phyloP scores from a whole-genome alignment of 108 stramenopile species.

The Bacterosira constricta region DNA sequence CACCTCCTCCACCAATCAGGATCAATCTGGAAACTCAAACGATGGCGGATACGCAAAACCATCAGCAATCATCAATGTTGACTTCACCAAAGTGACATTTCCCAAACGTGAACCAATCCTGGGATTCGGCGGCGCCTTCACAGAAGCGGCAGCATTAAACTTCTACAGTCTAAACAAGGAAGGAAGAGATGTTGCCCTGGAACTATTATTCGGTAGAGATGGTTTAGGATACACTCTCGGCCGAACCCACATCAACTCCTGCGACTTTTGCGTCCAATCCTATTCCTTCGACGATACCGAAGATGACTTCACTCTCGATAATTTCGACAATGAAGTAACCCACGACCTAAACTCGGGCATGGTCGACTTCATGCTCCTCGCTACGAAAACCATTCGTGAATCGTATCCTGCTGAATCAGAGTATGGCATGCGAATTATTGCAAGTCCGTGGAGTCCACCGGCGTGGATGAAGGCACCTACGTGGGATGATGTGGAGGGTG shows the following conservation, averaged over 20 bases:
- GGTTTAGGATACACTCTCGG: slow-evolving; percentile 89
- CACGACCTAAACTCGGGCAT: slow-evolving; percentile 86
- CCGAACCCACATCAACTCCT: slow-evolving; percentile 94
- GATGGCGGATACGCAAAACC: slow-evolving; percentile 23
- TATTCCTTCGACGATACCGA: slow-evolving; percentile 89
- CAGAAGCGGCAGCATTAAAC: slow-evolving; percentile 91
- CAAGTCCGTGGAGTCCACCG: slow-evolving; percentile 94
- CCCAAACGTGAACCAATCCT: slow-evolving; percentile 68
- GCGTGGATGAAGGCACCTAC: slow-evolving; percentile 94
- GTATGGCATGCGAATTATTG: slow-evolving; percentile 72
- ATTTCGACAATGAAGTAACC: slow-evolving; percentile 77
- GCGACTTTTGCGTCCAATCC: slow-evolving; percentile 90
- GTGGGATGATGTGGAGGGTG: slow-evolving; percentile 36
- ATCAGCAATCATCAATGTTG: slow-evolving; percentile 60
- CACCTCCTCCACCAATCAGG: neutral
- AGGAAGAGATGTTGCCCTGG: slow-evolving; percentile 79
- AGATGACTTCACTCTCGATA: slow-evolving; percentile 85
- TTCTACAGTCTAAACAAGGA: slow-evolving; percentile 69
- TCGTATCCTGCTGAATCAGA: slow-evolving; percentile 53
- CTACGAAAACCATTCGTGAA: slow-evolving; percentile 36
- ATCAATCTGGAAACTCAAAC: neutral
- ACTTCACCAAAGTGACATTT: slow-evolving; percentile 55
- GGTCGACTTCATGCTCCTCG: slow-evolving; percentile 80
- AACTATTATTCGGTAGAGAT: slow-evolving; percentile 84
- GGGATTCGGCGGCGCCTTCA: slow-evolving; percentile 97